Conservation (phyloP, 352 stramenopile genomes). For the Globisporangium polare region DNA sequence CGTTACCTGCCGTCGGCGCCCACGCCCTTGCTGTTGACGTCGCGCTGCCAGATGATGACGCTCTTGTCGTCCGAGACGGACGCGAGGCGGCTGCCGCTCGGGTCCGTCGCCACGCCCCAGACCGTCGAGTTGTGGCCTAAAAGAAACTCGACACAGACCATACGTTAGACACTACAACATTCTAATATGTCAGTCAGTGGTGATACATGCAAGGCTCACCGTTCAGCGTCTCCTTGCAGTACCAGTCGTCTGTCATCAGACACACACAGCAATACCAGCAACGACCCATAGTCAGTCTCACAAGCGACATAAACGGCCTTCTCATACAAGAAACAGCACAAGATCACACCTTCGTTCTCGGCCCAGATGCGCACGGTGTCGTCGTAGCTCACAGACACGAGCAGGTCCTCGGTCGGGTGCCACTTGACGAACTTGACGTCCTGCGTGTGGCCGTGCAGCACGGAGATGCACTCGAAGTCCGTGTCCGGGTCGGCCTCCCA, state of each 20-base stretch:
- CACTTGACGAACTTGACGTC: slow-evolving; percentile 97
- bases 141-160: neutral
- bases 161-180: neutral
- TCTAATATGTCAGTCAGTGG: neutral
- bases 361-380: slow-evolving; percentile 95
- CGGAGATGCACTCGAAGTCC: slow-evolving; percentile 97
- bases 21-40: slow-evolving; percentile 54
- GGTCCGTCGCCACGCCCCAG: slow-evolving; percentile 88
- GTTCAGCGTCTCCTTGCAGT: slow-evolving; percentile 90
- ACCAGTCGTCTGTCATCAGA: slow-evolving; percentile 90
- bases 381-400: slow-evolving; percentile 94
- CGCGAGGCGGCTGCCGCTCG: slow-evolving; percentile 74
- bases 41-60: slow-evolving; percentile 91
- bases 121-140: slow-evolving; percentile 91
- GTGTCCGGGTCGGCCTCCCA: slow-evolving; percentile 94
- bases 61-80: slow-evolving; percentile 90
- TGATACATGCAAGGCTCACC: slow-evolving; percentile 22
- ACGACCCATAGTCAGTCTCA: neutral
- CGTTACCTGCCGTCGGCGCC: slow-evolving; percentile 43
- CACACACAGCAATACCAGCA: neutral
- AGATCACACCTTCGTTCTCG: slow-evolving; percentile 75
- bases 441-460: slow-evolving; percentile 95
- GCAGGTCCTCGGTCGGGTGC: slow-evolving; percentile 83
- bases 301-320: neutral
- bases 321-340: neutral